Conservation (phyloP, 2,329 filamentous ascomycete genomes). For the Eutypella sp. region DNA sequence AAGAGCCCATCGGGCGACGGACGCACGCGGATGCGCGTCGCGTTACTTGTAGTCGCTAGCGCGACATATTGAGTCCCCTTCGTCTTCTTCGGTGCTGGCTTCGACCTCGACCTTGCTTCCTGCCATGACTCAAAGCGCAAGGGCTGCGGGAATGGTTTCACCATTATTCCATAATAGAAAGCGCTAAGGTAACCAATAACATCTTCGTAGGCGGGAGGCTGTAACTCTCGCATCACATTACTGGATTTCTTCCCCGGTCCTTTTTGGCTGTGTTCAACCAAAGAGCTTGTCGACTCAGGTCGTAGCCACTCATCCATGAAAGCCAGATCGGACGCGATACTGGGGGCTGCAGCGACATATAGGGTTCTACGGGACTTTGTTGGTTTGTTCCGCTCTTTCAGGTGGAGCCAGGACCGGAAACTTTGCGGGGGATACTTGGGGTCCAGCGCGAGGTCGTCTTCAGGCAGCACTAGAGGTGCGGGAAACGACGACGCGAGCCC, state of each 20-base stretch:
- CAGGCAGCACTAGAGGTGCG: constrained; percentile 53
- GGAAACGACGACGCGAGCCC: constrained; percentile 38
- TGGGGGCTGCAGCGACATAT: constrained; percentile 48
- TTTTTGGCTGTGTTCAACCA: neutral
- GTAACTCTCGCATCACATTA: too few species aligned
- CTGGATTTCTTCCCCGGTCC: neutral
- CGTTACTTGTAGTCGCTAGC: constrained; percentile 30
- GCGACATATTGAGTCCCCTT: constrained; percentile 34
- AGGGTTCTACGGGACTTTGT: constrained; percentile 41
- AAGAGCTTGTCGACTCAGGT: constrained; percentile 12
- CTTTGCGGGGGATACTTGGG: constrained; percentile 47
- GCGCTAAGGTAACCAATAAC: constrained; percentile 33
- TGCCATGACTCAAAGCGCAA: constrained; percentile 48
- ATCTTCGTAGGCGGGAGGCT: constrained; percentile 23
- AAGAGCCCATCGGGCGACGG: constrained; percentile 42
- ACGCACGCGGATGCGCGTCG: constrained; percentile 48
- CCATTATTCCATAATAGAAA: constrained; percentile 50
- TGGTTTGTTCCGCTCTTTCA: constrained; percentile 43
- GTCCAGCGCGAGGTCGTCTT: constrained; percentile 52
- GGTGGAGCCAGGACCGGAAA: constrained; percentile 44
- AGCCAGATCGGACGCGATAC: constrained; percentile 28
- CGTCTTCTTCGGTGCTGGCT: constrained; percentile 1
- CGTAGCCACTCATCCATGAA: constrained; percentile 40
- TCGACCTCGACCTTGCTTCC: constrained; percentile 11
- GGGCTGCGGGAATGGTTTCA: constrained; percentile 36